A percentile compares a stretch with the other conserved stretches of the same genome.
These are phyloP conservation scores for Populus tremula DNA, from an alignment of 345 rosid genomes.

Conservation along the genomic window DNA sequence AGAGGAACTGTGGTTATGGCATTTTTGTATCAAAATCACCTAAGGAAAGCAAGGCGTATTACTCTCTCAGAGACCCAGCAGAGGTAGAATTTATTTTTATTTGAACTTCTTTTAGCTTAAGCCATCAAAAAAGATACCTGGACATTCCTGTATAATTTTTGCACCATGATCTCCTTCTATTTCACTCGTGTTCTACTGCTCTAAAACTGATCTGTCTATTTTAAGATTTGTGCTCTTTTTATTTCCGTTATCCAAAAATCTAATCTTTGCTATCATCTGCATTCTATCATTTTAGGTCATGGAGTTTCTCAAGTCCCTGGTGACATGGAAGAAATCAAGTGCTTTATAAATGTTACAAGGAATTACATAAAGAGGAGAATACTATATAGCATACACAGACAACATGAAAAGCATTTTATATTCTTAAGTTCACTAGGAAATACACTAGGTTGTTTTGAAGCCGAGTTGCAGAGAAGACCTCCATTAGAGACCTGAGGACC, in stretches of 20 bases:
- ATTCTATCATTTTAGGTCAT: conserved; percentile 53
- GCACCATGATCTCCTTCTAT: background rate
- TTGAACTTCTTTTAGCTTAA: background rate
- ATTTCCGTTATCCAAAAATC: background rate
- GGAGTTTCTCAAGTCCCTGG: conserved; percentile 79
- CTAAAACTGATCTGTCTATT: no score
- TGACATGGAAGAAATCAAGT: conserved; percentile 61
- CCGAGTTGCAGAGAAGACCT: conserved; percentile 15
- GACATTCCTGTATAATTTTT: background rate
- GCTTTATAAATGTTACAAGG: conserved; percentile 19
- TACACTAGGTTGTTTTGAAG: conserved; percentile 25
- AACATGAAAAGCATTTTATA: background rate
- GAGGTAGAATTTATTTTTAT: conserved; percentile 46
- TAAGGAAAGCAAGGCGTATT: conserved; percentile 77
- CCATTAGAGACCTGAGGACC: background rate
- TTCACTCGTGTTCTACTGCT: no score
- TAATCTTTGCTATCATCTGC: background rate
- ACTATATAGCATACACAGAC: conserved; percentile 8
- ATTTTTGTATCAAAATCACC: conserved; percentile 77
- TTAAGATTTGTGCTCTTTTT: no score
- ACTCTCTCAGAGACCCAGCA: conserved; percentile 78
- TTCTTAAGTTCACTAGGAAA: conserved; percentile 6
- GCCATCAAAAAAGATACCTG: background rate
- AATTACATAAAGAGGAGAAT: conserved; percentile 9
- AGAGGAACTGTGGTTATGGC: conserved; percentile 72